These are phyloP conservation scores for Sugiyamaella marilandica DNA, from an alignment of 805 yeast genomes.

Conservation along the genomic window DNA sequence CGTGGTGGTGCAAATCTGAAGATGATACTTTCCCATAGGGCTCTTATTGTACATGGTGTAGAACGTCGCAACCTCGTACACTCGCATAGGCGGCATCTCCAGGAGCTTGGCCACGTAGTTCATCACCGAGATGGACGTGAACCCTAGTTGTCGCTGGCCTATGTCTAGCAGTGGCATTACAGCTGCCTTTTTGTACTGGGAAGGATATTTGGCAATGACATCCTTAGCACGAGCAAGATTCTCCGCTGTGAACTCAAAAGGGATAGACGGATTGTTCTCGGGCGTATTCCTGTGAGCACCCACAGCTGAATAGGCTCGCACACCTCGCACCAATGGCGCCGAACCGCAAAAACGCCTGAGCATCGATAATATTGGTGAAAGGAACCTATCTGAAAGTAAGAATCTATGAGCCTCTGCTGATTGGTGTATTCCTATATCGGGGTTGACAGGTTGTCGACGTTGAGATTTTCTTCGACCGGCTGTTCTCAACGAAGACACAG, in stretches of 20 bases:
- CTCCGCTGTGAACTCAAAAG: conserved; percentile 67
- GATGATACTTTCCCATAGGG: conserved; percentile 79
- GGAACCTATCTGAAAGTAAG: background rate
- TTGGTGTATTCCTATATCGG: background rate
- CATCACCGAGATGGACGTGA: conserved; percentile 83
- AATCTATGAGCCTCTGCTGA: background rate
- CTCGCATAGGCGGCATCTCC: conserved; percentile 93
- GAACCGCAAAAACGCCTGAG: background rate
- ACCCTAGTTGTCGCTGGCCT: conserved; percentile 84
- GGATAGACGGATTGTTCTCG: conserved; percentile 59
- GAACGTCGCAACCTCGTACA: conserved; percentile 86
- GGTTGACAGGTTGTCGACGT: background rate
- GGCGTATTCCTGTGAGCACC: conserved; percentile 63
- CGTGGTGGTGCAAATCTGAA: conserved; percentile 85
- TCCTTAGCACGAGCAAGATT: conserved; percentile 65
- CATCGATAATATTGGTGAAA: background rate
- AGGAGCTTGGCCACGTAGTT: conserved; percentile 79
- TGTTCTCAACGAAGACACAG: background rate
- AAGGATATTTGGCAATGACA: conserved; percentile 73
- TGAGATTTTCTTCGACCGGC: background rate
- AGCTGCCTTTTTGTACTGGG: conserved; percentile 83
- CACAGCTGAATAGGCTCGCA: conserved; percentile 11
- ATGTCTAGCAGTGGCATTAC: conserved; percentile 81
- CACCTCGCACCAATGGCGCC: conserved; percentile 1
- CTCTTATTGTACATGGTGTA: conserved; percentile 85